A percentile compares a stretch with the other conserved stretches of the same genome.
These are phyloP conservation scores for Arthrobotrys sinensis DNA, from an alignment of 2,329 filamentous ascomycete species.

Conservation along the genomic window DNA sequence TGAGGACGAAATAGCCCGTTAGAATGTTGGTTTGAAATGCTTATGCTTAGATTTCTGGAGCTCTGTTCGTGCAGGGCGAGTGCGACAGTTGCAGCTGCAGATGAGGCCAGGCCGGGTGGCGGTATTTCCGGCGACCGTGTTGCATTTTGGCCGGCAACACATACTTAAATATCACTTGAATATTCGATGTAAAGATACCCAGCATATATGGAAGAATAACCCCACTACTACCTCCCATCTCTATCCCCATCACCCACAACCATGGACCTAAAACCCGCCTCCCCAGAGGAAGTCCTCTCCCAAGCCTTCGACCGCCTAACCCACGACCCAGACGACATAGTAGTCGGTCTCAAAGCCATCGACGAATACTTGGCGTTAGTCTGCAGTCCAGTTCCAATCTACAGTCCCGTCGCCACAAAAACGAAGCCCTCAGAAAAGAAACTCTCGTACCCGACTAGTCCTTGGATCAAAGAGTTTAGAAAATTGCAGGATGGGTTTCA, in stretches of 20 bases:
- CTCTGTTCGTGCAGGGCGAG: too few relatives aligned
- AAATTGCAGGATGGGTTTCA: conserved; percentile 97
- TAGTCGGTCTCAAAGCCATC: conserved; percentile 66
- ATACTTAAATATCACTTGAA: background rate
- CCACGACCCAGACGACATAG: conserved; percentile 67
- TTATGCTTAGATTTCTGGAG: background rate
- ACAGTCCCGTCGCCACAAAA: conserved; percentile 3
- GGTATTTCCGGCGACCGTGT: background rate
- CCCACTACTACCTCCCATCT: background rate
- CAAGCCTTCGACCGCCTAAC: conserved; percentile 65
- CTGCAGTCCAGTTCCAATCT: conserved; percentile 68
- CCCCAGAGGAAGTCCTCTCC: conserved; percentile 63
- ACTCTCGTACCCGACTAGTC: conserved; percentile 76
- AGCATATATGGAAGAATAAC: too few relatives aligned
- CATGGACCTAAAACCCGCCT: conserved; percentile 55
- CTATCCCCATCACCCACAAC: conserved; percentile 5
- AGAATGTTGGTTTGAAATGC: too few relatives aligned
- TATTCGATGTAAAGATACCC: background rate
- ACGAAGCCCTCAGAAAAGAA: background rate
- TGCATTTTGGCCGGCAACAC: conserved; percentile 23
- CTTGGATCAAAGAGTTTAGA: conserved; percentile 95
- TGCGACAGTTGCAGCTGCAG: too few relatives aligned
- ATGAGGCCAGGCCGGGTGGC: too few relatives aligned
- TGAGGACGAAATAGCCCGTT: too few relatives aligned
- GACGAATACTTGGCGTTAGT: conserved; percentile 73